Evolutionary conservation across 2,329 filamentous ascomycete species (phyloP), one percentile per base, ranked within the genome.

Genomic region (Colletotrichum cuscutae): DNA sequence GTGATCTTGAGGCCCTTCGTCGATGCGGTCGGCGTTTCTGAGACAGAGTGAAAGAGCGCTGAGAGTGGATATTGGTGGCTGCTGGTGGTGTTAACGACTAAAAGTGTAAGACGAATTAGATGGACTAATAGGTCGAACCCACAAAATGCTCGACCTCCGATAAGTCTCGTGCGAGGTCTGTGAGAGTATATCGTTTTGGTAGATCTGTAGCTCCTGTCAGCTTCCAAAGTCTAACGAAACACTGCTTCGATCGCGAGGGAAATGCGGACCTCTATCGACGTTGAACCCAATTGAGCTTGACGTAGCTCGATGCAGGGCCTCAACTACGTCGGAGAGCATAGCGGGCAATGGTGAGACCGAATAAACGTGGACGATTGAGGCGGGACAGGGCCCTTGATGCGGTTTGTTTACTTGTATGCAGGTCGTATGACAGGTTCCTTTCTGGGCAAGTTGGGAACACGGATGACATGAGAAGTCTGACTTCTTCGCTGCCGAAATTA

Each of bases 1-100:
- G n/a, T 35, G 35, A 28, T 72, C 65, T 35, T 59, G 28, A 8
- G 58, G 13, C 15, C n/a, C 53, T 52, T 42, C 28, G 15, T 72
- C 15, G 19, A 63, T 54, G 58, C 37, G 37, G 4, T 53, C 52
- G 3, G 19, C 53, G 4, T 53, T 67, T 11, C 37, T 46, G 15
- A 72, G 32, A 37, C 69, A 72, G 22, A 68, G 53, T 4, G 13
- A 58, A 24, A 72, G 37, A 26, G 26, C 69, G 22, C 62, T 28
- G 15, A 68, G 56, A 24, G 68, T 57, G 24, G 5, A 24, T 9
- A n/a, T 11, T 22, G 32, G 65, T 13, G 58, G 37, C 65, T 72
- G 28, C 6, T 24, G n/a, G 12, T 15, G 11, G 13, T 22, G 32
- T 35, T 35, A 52, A 52, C 59, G 9, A 52, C 46, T 30, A 3